Base-by-base conservation (phyloP, 495 filamentous ascomycete species). In the Podospora pseudocomata region DNA sequence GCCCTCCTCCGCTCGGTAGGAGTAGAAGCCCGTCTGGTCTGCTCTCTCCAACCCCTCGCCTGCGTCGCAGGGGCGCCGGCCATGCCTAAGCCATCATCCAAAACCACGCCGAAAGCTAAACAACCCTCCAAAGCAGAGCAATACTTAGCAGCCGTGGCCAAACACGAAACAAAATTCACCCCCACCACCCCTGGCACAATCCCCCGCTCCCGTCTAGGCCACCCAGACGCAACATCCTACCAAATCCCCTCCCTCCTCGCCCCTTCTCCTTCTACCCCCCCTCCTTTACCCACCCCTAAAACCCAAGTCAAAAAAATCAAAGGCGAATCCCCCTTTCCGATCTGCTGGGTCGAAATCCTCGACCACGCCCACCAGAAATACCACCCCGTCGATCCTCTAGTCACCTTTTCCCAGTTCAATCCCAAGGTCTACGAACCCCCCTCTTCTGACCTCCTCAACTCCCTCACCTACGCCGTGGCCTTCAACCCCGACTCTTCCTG, bases 261-360 rank as follows among this genome's bases (percentile, higher is more conserved):
- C 68, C 19, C 64, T 23, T 6, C 7, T 28, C 5, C 5, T 15
- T 23, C 20, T 23, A 23, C 20, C 20, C 2, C 59, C 16, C 59
- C 59, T 32, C 20, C 72, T 11, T 68, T 75, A 2, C 63, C 79
- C 23, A 71, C 28, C 4, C 69, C 75, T 20, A 49, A 58, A 4
- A 66, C 72, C 76, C 11, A 83, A 23, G 20, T 78, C 64, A 68
- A 62, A 23, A 39, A 16, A 30, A 83, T 84, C 16, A 82, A 82
- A 26, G 74, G 73, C 62, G 88, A 89, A 73, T 94, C 92, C 3
- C 76, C 84, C 2, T 91, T 88, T 69, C 96, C 95, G 0, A 80
- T 98, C 5, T 97, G 91, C 75, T 99, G 95, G 95, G 89, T 97
- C 2, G 95, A 99, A 78, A 89, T 91, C 2, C 92, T 96, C 72